Conservation (phyloP, 2,329 filamentous ascomycete species). For the Colletotrichum paranaense region DNA sequence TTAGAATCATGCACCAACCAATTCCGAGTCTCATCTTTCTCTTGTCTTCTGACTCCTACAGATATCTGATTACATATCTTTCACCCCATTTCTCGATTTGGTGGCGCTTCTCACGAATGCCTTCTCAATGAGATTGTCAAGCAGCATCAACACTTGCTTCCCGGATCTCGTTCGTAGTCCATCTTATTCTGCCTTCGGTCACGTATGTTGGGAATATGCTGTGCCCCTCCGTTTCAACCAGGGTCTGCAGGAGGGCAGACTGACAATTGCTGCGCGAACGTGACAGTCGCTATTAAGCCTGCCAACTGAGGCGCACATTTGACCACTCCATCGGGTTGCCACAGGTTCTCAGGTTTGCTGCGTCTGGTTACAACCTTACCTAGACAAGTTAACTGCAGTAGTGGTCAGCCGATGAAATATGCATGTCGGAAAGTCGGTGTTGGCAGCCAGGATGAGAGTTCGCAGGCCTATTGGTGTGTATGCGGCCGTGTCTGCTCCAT, state of each 20-base stretch:
- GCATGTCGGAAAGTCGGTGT: neutral
- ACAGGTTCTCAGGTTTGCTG: neutral
- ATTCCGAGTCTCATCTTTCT: too few species aligned
- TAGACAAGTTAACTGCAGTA: neutral
- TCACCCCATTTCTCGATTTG: too few species aligned
- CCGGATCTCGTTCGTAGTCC: neutral
- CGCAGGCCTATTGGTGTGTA: neutral
- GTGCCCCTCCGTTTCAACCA: neutral
- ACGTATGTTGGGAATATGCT: neutral
- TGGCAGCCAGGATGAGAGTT: neutral
- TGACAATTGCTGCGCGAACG: neutral
- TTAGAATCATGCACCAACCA: too few species aligned
- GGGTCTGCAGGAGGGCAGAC: constrained; percentile 18
- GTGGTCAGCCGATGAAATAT: neutral
- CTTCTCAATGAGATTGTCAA: too few species aligned
- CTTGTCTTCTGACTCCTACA: too few species aligned
- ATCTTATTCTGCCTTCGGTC: neutral
- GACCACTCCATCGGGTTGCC: neutral
- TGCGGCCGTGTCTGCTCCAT: neutral
- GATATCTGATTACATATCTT: too few species aligned
- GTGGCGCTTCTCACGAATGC: too few species aligned
- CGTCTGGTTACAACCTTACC: neutral
- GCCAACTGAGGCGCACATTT: neutral
- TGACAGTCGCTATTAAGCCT: neutral
- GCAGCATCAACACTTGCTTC: neutral